These are phyloP conservation scores for Quercus rubra DNA, from an alignment of 306 rosid species.

Conservation along the genomic window DNA sequence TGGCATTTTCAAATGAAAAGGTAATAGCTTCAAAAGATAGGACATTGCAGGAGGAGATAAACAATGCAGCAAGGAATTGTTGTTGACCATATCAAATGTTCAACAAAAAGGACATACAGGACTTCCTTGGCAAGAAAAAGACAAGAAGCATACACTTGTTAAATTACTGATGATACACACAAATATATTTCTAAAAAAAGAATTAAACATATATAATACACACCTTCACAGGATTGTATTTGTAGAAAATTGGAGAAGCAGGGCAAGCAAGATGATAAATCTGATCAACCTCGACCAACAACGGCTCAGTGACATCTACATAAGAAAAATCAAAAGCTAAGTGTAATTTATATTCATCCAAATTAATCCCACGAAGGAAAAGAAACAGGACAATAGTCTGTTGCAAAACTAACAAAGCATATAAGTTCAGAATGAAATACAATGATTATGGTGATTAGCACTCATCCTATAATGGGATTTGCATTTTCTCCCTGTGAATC, in stretches of 20 bases:
- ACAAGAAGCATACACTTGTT: not conserved
- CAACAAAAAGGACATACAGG: not conserved
- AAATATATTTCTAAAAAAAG: not conserved
- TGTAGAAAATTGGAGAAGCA: constrained; percentile 94
- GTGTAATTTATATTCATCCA: not conserved
- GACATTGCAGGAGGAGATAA: not conserved
- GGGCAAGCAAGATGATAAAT: constrained; percentile 99
- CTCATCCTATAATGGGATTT: not conserved
- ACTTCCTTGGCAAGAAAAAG: not conserved
- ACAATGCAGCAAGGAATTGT: not conserved
- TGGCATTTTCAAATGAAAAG: not conserved
- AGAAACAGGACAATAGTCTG: not conserved
- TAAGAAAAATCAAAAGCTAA: not conserved
- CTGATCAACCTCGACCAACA: constrained; percentile 90
- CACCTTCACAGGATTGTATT: constrained; percentile 97
- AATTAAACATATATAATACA: constrained; percentile 3
- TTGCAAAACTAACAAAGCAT: not conserved
- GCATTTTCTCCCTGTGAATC: not conserved
- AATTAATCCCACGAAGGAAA: not conserved
- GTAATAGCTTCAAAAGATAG: not conserved
- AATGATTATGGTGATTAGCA: not conserved
- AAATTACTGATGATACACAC: not conserved
- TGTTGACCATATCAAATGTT: not conserved
- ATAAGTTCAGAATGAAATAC: not conserved
- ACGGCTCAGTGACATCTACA: constrained; percentile 84